These are phyloP conservation scores for Metarhizium robertsii DNA, from an alignment of 2,329 filamentous ascomycete species.

Conservation along the genomic window DNA sequence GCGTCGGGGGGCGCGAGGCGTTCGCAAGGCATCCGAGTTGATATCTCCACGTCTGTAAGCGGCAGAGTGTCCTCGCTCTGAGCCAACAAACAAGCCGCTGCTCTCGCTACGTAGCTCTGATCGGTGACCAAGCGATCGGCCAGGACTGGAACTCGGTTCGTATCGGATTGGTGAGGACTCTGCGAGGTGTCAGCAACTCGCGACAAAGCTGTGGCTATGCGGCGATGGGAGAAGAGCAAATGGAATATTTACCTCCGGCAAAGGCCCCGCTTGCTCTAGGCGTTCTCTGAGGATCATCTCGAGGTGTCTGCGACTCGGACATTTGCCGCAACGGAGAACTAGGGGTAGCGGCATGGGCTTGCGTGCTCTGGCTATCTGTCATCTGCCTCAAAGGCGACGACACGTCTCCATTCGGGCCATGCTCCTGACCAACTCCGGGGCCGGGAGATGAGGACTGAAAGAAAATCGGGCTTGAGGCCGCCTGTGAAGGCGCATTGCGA, in stretches of 20 bases:
- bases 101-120: constrained; percentile 73
- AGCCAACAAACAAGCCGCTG: constrained; percentile 76
- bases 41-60: constrained; percentile 67
- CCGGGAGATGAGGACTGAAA: constrained; percentile 45
- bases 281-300: constrained; percentile 51
- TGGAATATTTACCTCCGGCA: constrained; percentile 47
- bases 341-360: constrained; percentile 27
- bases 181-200: constrained; percentile 25
- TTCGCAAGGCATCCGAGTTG: constrained; percentile 64
- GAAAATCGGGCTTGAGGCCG: constrained; percentile 73
- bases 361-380: constrained; percentile 46
- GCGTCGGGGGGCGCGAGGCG: constrained; percentile 41
- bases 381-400: constrained; percentile 49
- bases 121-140: constrained; percentile 50
- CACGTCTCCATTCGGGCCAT: constrained; percentile 25
- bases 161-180: constrained; percentile 92
- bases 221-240: neutral
- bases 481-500: constrained; percentile 39
- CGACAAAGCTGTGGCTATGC: neutral
- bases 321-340: constrained; percentile 53
- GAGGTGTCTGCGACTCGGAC: constrained; percentile 44
- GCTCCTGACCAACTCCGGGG: constrained; percentile 14
- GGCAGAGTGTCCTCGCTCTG: constrained; percentile 45
- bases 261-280: constrained; percentile 55
- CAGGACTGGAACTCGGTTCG: constrained; percentile 79